Evolutionary conservation across 2,329 filamentous ascomycete species (phyloP).

Genomic region (Pochonia chlamydosporia): DNA sequence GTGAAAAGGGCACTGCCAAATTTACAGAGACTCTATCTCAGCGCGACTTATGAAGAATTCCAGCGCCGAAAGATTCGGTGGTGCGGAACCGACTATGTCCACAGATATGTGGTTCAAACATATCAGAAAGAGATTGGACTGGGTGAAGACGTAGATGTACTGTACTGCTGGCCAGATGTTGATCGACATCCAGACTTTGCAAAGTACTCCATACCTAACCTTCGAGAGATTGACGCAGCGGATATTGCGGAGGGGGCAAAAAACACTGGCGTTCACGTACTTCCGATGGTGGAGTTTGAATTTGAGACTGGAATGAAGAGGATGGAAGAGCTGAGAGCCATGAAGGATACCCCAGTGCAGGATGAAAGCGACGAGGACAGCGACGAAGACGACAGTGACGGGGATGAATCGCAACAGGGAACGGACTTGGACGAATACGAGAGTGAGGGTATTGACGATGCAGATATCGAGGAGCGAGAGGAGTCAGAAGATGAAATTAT

Average conservation of each 20-base stretch:
- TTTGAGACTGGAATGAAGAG: constrained; percentile 11
- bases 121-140: constrained; percentile 17
- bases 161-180: constrained; percentile 29
- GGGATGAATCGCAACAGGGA: constrained; percentile 1
- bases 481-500: constrained; percentile 14
- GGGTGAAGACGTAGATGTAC: constrained; percentile 17
- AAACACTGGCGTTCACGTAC: constrained; percentile 14
- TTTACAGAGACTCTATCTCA: constrained; percentile 22
- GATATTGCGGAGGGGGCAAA: neutral
- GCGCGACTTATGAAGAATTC: neutral
- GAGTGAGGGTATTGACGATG: constrained; percentile 33
- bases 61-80: constrained; percentile 18
- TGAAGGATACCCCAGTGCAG: constrained; percentile 1
- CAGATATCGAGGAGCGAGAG: constrained; percentile 19
- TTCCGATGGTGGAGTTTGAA: constrained; percentile 27
- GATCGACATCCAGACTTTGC: constrained; percentile 23
- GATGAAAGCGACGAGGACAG: constrained; percentile 12
- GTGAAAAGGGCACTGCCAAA: constrained; percentile 14
- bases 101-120: constrained; percentile 21
- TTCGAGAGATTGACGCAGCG: neutral
- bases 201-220: constrained; percentile 15
- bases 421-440: constrained; percentile 27
- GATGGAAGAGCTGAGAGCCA: constrained; percentile 12
- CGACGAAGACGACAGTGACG: constrained; percentile 11
- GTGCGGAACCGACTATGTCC: constrained; percentile 24